phyloP scores from a whole-genome alignment of 2,329 filamentous ascomycete species.

The Pseudogymnoascus pannorum region DNA sequence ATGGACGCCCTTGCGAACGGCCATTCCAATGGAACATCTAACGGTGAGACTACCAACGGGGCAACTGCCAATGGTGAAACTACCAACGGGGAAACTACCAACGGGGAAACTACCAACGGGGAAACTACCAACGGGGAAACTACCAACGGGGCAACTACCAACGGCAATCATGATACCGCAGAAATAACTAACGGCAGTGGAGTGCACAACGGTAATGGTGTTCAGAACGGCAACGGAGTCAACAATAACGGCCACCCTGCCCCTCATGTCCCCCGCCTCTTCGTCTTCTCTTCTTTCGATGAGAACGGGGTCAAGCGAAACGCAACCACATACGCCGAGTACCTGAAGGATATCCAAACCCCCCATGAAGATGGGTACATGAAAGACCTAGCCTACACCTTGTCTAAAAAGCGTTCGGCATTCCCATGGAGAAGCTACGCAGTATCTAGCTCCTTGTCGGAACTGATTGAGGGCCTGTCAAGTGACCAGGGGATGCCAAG shows the following conservation, averaged over 20 bases:
- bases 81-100: no score
- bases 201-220: neutral
- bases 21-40: neutral
- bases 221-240: neutral
- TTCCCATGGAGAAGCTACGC: slow-evolving; percentile 10
- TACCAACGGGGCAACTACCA: no score
- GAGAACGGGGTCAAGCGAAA: no score
- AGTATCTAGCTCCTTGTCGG: slow-evolving; percentile 9
- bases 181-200: neutral
- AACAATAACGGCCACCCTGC: neutral
- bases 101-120: no score
- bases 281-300: no score
- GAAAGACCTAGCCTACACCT: slow-evolving; percentile 11
- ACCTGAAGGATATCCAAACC: no score
- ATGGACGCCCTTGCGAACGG: neutral
- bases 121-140: no score
- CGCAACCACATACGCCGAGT: no score
- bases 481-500: no score
- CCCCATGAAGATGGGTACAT: slow-evolving; percentile 2
- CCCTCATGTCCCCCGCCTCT: no score
- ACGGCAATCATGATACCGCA: neutral
- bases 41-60: no score
- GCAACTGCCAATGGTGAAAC: no score
- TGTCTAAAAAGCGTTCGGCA: slow-evolving; percentile 1
- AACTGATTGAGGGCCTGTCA: neutral